Evolutionary conservation across 345 rosid species (phyloP), one percentile per base, ranked within the genome.

Genomic region (Arabidopsis suecica): DNA sequence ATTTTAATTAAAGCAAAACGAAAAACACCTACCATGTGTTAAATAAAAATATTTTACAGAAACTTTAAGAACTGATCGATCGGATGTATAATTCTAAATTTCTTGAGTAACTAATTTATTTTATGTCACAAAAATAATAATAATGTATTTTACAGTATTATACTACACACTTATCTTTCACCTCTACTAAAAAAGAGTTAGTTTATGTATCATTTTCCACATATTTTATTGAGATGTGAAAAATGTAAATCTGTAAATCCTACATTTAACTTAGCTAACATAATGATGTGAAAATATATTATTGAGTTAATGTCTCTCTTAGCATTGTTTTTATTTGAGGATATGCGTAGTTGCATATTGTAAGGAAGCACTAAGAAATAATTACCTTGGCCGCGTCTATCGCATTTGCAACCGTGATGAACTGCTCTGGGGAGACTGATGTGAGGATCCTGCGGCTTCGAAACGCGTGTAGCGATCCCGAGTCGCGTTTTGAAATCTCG

Each of bases 341-440:
- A 62, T 37, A 62, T 62, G 45, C 47, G 28, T 4, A 33, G n/a
- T 56, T 14, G 14, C 41, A 41, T 44, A 42, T 13, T 62, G 32
- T 60, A 10, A 11, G 48, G 48, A 12, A 38, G 33, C 25, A 34
- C 9, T 5, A 23, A 34, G 18, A 45, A 56, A 41, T 5, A 9
- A 30, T 42, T 50, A 91, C 97, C 93, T 86, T 85, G 42, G 97
- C 94, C 47, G 88, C 94, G 68, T 86, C 90, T 14, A 91, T 88
- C 25, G 95, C 93, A 40, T 85, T 91, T 61, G 97, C 93, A 41
- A 91, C 90, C n/a, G 84, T 77, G 63, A 85, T 77, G 80, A 91
- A 89, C 65, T 91, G 93, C 23, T 86, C 78, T 3, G 95, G 88
- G 0, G 90, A 85, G 69, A 91, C 85, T 12, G 95, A 89, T 79